Base-by-base conservation (phyloP, 2,329 filamentous ascomycete species). In the Fonsecaea erecta region DNA sequence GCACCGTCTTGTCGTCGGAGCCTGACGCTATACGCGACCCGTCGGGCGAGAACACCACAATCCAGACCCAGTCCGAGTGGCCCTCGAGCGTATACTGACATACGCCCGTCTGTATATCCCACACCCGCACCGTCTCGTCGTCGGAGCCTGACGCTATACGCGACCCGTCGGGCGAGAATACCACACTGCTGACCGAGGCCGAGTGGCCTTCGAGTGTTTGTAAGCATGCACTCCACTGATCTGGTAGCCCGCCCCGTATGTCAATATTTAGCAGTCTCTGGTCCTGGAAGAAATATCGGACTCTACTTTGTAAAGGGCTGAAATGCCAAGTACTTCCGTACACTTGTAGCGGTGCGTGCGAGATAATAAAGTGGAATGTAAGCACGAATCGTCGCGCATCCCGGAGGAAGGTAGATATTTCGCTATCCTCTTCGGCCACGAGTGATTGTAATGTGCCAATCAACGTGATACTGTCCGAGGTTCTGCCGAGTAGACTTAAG, bases 251-350 rank as follows among this genome's bases (percentile, higher is more conserved):
- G n/a, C 30, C 30, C 37, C 37, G 8, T 32, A 32, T 40, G 11
- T 34, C 16, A 9, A 57, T 32, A 8, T 30, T 71, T 34, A 46
- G 26, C 7, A 71, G 66, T 8, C 73, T 40, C 69, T 34, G 28
- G 53, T 26, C 30, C 9, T 32, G 4, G 60, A 8, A 67, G 74
- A 77, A 3, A 32, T 67, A 66, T 57, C 72, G 66, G 26, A 77
- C 65, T 14, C 73, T 63, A 55, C 71, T 74, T 14, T 24, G 58
- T 62, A 43, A 53, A 21, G 76, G 76, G 24, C 69, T 65, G 63
- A 78, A 79, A 14, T 75, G 51, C 0, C 78, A 63, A 3, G 73
- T 77, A 8, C 73, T 74, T 28, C 16, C 71, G 64, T 79, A 78
- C 16, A 76, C 51, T 66, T 79, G 75, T 26, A 79, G 74, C 9